phyloP scores from a whole-genome alignment of 805 yeast species.

The Alloascoidea africana region DNA sequence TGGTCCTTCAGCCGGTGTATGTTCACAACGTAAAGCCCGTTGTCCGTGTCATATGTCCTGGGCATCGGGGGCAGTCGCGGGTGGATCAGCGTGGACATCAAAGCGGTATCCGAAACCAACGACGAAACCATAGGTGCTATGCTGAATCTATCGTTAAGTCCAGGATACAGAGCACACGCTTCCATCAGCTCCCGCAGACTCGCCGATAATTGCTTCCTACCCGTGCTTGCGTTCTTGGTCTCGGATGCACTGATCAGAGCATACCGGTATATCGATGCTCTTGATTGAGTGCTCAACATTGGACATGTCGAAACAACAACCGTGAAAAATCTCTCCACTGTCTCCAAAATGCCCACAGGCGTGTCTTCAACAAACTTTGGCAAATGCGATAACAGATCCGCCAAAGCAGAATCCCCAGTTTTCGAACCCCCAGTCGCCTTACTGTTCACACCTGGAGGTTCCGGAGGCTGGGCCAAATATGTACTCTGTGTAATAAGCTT shows the following conservation, averaged over 20 bases:
- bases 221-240: too few species aligned
- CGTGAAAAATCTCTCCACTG: slow-evolving; percentile 31
- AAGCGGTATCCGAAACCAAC: slow-evolving; percentile 29
- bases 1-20: too few species aligned
- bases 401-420: not conserved
- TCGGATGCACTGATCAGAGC: slow-evolving; percentile 22
- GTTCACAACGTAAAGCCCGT: too few species aligned
- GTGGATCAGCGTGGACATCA: slow-evolving; percentile 46
- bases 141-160: slow-evolving; percentile 38
- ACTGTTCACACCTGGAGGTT: not conserved
- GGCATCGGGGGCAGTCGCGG: slow-evolving; percentile 87
- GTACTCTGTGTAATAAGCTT: not conserved
- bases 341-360: slow-evolving; percentile 9
- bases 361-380: not conserved
- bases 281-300: slow-evolving; percentile 44
- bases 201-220: slow-evolving; percentile 16
- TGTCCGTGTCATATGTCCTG: too few species aligned
- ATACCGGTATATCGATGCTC: slow-evolving; percentile 39
- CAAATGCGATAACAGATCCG: not conserved
- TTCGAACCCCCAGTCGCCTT: not conserved
- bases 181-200: slow-evolving; percentile 27
- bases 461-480: not conserved
- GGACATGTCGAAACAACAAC: slow-evolving; percentile 29
- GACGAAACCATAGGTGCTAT: slow-evolving; percentile 56
- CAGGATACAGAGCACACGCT: slow-evolving; percentile 53